Percentiles rank a stretch among this genome's conserved stretches.
Conservation (phyloP, 108 stramenopile genomes). For the Hondaea fermentalgiana region DNA sequence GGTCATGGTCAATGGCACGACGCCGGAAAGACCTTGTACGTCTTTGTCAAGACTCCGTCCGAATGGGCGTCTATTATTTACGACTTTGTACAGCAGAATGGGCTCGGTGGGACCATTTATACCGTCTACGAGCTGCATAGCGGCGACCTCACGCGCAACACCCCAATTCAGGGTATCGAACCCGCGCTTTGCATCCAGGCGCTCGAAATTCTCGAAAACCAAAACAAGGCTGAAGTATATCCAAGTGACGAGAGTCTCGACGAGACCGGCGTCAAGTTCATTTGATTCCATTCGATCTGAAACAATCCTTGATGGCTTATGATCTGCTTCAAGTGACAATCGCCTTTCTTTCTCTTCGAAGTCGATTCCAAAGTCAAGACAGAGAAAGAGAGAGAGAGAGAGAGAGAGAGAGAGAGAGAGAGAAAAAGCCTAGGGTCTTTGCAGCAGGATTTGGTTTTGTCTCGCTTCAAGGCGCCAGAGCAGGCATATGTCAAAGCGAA, state of each 20-base stretch:
- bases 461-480: too few relatives aligned
- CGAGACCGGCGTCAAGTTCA: slow-evolving; percentile 5
- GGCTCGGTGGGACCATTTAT: background rate
- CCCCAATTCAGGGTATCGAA: background rate
- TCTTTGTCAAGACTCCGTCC: background rate
- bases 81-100: background rate
- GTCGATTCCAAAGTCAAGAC: too few relatives aligned
- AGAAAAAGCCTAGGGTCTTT: too few relatives aligned
- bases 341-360: too few relatives aligned
- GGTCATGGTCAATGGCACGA: slow-evolving; percentile 14
- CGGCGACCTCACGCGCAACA: slow-evolving; percentile 5
- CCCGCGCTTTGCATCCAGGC: slow-evolving; percentile 2
- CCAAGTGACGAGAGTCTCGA: background rate
- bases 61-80: background rate
- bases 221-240: background rate
- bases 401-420: too few relatives aligned
- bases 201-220: background rate
- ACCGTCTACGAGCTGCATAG: slow-evolving; percentile 4
- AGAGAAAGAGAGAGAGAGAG: too few relatives aligned
- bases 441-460: too few relatives aligned
- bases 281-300: background rate
- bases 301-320: too few relatives aligned
- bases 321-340: too few relatives aligned
- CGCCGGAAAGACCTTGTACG: background rate
- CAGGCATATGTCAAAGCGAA: too few relatives aligned